A percentile compares a stretch with the other conserved stretches of the same genome.
phyloP scores from a whole-genome alignment of 2,329 filamentous ascomycete species.

The Penicillium sp. region DNA sequence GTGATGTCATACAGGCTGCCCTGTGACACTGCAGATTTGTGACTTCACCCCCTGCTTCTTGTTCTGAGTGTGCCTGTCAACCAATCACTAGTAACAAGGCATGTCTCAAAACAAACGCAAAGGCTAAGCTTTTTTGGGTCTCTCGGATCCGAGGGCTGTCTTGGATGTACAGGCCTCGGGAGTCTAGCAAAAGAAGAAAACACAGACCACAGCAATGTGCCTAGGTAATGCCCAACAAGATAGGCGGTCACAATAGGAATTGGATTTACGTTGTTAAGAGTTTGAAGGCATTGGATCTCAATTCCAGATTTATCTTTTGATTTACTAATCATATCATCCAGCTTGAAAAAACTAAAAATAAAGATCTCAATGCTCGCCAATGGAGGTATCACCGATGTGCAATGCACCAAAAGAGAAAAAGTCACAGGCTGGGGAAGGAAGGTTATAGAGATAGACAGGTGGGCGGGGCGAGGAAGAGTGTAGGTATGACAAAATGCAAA shows the following conservation, averaged over 20 bases:
- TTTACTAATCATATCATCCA: constrained; percentile 1
- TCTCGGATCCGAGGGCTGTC: not conserved
- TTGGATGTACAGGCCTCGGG: not conserved
- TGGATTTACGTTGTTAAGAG: not conserved
- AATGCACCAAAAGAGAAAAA: constrained; percentile 4
- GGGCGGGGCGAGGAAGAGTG: not conserved
- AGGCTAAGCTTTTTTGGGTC: constrained; percentile 5
- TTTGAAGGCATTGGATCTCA: not conserved
- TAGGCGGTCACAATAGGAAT: not conserved
- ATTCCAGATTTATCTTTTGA: not conserved
- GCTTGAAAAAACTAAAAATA: not conserved
- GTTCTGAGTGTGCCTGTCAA: not conserved
- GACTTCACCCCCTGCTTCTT: not conserved
- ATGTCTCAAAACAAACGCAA: not conserved
- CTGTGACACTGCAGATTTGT: not conserved
- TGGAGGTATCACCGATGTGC: constrained; percentile 20
- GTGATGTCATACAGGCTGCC: constrained; percentile 2
- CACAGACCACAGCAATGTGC: not conserved
- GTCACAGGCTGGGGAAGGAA: not conserved
- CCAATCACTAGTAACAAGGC: constrained; percentile 2
- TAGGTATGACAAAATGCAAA: not conserved
- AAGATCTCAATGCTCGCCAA: constrained; percentile 13
- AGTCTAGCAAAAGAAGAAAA: not conserved
- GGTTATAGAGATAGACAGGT: not conserved
- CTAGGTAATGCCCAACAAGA: not conserved